Evolutionary conservation across 768 basidiomycete genomes (phyloP).

Genomic region (Boletellus ananas): DNA sequence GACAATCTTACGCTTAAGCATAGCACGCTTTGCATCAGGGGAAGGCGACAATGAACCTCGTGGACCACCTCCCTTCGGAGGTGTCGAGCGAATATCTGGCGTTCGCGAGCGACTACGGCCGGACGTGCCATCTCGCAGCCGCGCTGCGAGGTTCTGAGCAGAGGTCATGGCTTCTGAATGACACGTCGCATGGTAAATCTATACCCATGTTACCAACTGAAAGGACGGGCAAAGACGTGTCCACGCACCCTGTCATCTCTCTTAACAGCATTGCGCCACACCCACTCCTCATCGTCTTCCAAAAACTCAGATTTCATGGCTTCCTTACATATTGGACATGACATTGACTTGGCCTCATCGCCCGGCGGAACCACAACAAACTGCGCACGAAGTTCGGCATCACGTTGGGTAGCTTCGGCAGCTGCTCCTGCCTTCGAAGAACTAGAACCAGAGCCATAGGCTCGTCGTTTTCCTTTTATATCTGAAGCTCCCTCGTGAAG

Average conservation of each 20-base stretch:
- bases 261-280: constrained; percentile 88
- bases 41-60: constrained; percentile 46
- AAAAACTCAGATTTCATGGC: constrained; percentile 83
- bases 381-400: constrained; percentile 68
- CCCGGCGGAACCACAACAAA: constrained; percentile 89
- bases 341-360: constrained; percentile 76
- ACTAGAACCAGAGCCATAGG: constrained; percentile 46
- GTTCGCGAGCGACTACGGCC: constrained; percentile 71
- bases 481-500: constrained; percentile 60
- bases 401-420: constrained; percentile 67
- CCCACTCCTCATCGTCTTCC: constrained; percentile 98
- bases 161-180: constrained; percentile 75
- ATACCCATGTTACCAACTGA: constrained; percentile 6
- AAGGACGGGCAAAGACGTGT: neutral
- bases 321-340: constrained; percentile 98
- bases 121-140: constrained; percentile 56
- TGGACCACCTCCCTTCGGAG: constrained; percentile 32
- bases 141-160: constrained; percentile 61
- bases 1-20: constrained; percentile 76
- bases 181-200: constrained; percentile 96
- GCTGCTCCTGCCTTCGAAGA: constrained; percentile 58
- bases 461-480: constrained; percentile 67
- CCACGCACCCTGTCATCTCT: constrained; percentile 75
- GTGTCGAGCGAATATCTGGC: constrained; percentile 52
- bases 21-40: constrained; percentile 49